Base-by-base conservation (phyloP, 306 rosid species). In the Malus sieversii region DNA sequence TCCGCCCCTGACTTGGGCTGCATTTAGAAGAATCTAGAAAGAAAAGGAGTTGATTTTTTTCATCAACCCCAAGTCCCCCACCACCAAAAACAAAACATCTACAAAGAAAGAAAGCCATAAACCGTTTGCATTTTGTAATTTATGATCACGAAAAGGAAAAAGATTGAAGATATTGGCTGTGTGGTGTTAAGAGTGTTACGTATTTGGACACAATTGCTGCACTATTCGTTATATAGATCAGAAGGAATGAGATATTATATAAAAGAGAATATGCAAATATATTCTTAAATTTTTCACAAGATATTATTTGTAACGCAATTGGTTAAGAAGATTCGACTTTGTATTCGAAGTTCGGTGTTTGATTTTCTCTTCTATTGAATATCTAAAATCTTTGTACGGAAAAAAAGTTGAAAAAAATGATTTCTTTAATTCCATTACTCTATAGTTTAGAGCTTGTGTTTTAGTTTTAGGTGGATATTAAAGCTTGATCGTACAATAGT, bases 171-270 rank as follows among this genome's bases (percentile, higher is more conserved):
- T 60, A 69, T 48, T 51, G 6, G 71, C 27, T 57, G 25, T 55
- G 33, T 42, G 66, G 45, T 83, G 70, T 70, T 44, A 44, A 5
- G 52, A 42, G 27, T 23, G 33, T 20, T 66, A 78, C 55, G 88
- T 60, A 85, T 71, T 4, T 73, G 76, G 82, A 85, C 86, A n/a
- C 9, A 73, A 38, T 23, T 45, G 67, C 42, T 66, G 32, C 6
- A 53, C 6, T 53, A 53, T 82, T 61, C 88, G 74, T 80, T 27
- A 11, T 10, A 35, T n/a, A 30, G 10, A 42, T 42, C 2, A 27
- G 4, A 44, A 52, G 52, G 30, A 68, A 23, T 3, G 57, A 33
- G 18, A 62, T 22, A 4, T 35, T 33, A 38, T 7, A 38, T 53
- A 25, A 29, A 58, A 66, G 29, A 65, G 73, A 80, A 74, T 73